Conservation (phyloP, 305 asterid species). For the Rubia peregrina region DNA sequence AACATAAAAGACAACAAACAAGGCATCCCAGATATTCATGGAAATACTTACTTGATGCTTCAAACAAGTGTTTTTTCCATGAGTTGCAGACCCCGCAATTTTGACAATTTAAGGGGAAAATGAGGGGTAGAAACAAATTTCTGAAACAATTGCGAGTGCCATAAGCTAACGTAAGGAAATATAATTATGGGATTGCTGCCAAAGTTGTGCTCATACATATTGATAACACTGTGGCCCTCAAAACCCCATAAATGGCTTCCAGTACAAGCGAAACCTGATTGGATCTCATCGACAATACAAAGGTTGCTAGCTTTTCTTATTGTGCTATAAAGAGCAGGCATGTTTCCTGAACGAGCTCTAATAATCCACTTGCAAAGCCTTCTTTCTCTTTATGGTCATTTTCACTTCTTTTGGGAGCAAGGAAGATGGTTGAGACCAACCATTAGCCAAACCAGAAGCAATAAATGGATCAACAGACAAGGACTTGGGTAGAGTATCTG, state of each 20-base stretch:
- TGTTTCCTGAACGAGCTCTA: too few species aligned
- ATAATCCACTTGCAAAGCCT: conserved; percentile 17
- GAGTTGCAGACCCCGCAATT: conserved; percentile 52
- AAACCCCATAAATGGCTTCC: too few species aligned
- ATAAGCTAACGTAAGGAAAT: neutral
- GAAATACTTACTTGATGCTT: conserved; percentile 40
- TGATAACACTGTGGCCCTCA: neutral
- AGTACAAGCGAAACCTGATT: too few species aligned
- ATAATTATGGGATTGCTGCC: neutral
- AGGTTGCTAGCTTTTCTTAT: too few species aligned
- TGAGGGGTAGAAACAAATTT: neutral
- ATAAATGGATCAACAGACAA: conserved; percentile 52
- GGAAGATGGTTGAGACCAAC: conserved; percentile 56
- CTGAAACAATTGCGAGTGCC: neutral
- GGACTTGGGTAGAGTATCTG: conserved; percentile 36
- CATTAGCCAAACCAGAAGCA: conserved; percentile 56
- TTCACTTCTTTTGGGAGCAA: conserved; percentile 32
- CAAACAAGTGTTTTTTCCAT: conserved; percentile 52
- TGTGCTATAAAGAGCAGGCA: too few species aligned
- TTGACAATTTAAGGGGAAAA: neutral
- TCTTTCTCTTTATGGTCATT: conserved; percentile 53
- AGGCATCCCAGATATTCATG: neutral
- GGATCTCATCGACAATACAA: too few species aligned
- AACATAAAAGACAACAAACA: neutral
- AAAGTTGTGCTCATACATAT: neutral